These are phyloP conservation scores for Chondrostereum purpureum DNA, from an alignment of 1,284 basidiomycete species.

Conservation along the genomic window DNA sequence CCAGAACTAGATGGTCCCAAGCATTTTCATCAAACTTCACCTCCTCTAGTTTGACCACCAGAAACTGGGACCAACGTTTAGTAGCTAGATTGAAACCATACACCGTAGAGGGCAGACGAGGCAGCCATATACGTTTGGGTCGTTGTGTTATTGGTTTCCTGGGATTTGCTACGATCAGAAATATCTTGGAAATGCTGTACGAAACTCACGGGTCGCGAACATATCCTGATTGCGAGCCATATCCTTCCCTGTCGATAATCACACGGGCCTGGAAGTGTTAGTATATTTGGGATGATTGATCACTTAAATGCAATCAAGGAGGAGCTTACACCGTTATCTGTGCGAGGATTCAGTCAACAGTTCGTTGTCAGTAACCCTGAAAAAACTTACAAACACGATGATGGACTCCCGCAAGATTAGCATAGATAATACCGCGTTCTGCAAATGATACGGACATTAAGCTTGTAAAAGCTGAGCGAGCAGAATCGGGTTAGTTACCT, in stretches of 20 bases:
- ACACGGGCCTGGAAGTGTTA: background rate
- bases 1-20: slow-evolving; percentile 17
- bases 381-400: slow-evolving; percentile 1
- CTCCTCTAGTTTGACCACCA: slow-evolving; percentile 6
- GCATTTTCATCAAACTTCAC: slow-evolving; percentile 15
- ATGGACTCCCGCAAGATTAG: slow-evolving; percentile 1
- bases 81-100: slow-evolving; percentile 12
- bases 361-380: too few species aligned
- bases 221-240: background rate
- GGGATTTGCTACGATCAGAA: background rate
- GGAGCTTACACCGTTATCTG: background rate
- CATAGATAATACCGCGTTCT: background rate
- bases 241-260: background rate
- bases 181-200: background rate
- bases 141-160: background rate
- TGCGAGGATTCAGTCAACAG: background rate
- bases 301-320: too few species aligned
- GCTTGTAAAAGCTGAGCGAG: background rate
- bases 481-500: background rate
- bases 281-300: background rate
- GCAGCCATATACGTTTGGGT: background rate
- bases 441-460: background rate
- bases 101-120: slow-evolving; percentile 12
- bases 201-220: slow-evolving; percentile 1
- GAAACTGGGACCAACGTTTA: slow-evolving; percentile 12